Conservation (phyloP, 2,329 filamentous ascomycete species). For the Claviceps africana region DNA sequence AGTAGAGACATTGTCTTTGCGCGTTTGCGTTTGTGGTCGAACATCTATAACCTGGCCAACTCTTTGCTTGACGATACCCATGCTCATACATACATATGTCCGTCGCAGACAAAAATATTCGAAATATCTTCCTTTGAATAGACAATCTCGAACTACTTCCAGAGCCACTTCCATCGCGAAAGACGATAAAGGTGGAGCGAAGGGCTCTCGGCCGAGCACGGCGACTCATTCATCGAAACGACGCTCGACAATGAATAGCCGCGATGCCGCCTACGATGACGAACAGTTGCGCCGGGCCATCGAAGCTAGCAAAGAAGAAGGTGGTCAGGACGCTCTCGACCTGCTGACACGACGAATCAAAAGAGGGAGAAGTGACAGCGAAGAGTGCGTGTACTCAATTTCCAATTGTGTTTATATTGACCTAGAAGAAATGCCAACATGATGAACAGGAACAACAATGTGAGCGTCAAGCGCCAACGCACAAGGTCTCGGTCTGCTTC, state of each 20-base stretch:
- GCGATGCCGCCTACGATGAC: slow-evolving; percentile 89
- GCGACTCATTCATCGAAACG: slow-evolving; percentile 56
- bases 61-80: background rate
- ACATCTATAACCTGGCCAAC: background rate
- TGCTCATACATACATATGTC: slow-evolving; percentile 25
- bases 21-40: too few species aligned
- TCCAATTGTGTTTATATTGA: slow-evolving; percentile 6
- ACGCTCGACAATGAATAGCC: slow-evolving; percentile 93
- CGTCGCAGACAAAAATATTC: slow-evolving; percentile 47
- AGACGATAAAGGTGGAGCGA: slow-evolving; percentile 42
- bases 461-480: slow-evolving; percentile 65
- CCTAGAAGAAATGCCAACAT: slow-evolving; percentile 14
- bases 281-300: slow-evolving; percentile 79
- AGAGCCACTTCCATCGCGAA: slow-evolving; percentile 53
- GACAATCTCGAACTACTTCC: slow-evolving; percentile 40
- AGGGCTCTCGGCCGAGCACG: slow-evolving; percentile 39
- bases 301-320: slow-evolving; percentile 85
- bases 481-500: slow-evolving; percentile 64
- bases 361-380: slow-evolving; percentile 75
- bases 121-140: slow-evolving; percentile 48
- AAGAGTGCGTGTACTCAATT: slow-evolving; percentile 56
- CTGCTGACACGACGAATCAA: slow-evolving; percentile 55
- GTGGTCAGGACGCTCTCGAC: slow-evolving; percentile 33
- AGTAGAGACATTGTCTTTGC: too few species aligned
- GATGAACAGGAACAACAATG: slow-evolving; percentile 43